Conservation (phyloP, 23 red algal species). For the Porphyridium purpureum region DNA sequence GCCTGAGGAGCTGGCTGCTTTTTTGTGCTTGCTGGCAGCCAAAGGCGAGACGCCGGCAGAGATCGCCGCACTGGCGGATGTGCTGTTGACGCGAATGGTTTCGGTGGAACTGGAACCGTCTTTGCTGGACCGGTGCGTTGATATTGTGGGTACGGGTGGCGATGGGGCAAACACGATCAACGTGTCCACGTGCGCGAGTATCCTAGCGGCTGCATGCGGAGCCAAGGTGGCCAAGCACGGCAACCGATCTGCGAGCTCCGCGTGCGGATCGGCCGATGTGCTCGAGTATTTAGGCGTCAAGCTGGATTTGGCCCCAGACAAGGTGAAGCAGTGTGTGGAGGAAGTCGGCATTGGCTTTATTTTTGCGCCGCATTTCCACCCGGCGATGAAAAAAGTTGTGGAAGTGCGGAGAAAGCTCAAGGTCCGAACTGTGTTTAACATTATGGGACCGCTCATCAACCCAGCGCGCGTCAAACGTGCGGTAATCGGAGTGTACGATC, state of each 20-base stretch:
- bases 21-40: constrained; percentile 47
- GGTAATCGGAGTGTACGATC: constrained; percentile 65
- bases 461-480: constrained; percentile 30
- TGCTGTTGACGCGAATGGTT: constrained; percentile 31
- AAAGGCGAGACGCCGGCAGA: constrained; percentile 81
- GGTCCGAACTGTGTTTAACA: constrained; percentile 77
- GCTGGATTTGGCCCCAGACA: constrained; percentile 20
- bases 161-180: constrained; percentile 84
- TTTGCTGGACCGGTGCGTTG: constrained; percentile 10
- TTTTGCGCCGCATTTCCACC: constrained; percentile 72
- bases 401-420: constrained; percentile 46
- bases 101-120: constrained; percentile 9
- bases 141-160: constrained; percentile 96
- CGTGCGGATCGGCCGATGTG: constrained; percentile 70
- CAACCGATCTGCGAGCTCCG: constrained; percentile 53
- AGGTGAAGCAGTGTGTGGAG: constrained; percentile 49
- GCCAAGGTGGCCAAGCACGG: constrained; percentile 88
- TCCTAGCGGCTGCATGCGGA: constrained; percentile 77
- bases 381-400: constrained; percentile 43
- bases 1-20: constrained; percentile 53
- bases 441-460: constrained; percentile 80
- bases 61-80: constrained; percentile 44
- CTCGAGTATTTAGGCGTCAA: constrained; percentile 41
- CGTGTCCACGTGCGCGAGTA: constrained; percentile 69
- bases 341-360: constrained; percentile 86